Evolutionary conservation across 140 eudicot genomes (phyloP), one percentile per base, ranked within the genome.

Genomic region (Anethum foeniculum): DNA sequence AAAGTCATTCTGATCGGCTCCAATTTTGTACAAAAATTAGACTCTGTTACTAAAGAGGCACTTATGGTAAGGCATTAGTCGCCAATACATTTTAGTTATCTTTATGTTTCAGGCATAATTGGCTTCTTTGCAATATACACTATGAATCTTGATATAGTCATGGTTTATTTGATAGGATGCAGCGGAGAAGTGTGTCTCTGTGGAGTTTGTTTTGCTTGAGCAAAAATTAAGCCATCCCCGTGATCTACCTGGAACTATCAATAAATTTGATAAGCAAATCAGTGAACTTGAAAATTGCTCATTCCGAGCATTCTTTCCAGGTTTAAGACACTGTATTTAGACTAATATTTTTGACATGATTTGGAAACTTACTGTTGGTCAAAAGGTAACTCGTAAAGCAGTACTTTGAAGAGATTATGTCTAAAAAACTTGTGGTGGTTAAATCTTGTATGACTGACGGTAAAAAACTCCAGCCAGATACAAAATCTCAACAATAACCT

Each of bases 201-300:
- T 94, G 86, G 92, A 94, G 78, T 90, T 94, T 82, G 62, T 90
- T 71, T 85, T 94, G 73, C 81, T 94, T 83, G 92, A 89, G 88
- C 90, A 87, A 83, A 79, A 78, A 68, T 82, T 89, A 64, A 85
- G 84, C 82, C 90, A 85, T 67, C 83, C 82, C 76, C 65, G 82
- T 81, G 89, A 87, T 80, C 75, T 86, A 60, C 85, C 93, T 25
- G 90, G 83, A 73, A 84, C 72, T 80, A 89, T 90, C 77, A 86
- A 85, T 83, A 88, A 86, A 75, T 92, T 94, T 72, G 43, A 80
- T 44, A 85, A 79, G 87, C 84, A 85, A 81, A 90, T 94, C 77
- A 84, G 89, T 65, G 96, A 90, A 82, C 96, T 94, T 34, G 93
- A 88, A 82, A 92, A 94, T 83, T 94, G 98, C 83, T 94, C 97